Conservation (phyloP, 768 basidiomycete genomes). For the Phanerochaete carnosa region DNA sequence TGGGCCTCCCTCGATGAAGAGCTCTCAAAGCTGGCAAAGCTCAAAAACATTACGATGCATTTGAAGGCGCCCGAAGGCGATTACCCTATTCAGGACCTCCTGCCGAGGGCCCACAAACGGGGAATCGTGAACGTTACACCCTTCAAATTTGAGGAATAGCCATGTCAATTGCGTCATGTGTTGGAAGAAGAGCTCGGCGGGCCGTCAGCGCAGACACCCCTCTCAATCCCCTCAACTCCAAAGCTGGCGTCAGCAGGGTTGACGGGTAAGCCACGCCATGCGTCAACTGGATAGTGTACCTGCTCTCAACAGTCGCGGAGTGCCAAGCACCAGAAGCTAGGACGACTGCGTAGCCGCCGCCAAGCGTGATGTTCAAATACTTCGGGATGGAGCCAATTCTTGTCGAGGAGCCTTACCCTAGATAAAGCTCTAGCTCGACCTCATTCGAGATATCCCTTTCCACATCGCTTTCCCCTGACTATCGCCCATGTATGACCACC, state of each 20-base stretch:
- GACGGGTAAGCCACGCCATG: neutral
- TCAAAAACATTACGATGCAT: neutral
- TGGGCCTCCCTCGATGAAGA: neutral
- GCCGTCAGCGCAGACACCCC: neutral
- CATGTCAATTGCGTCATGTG: neutral
- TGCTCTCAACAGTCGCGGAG: neutral
- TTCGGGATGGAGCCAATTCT: neutral
- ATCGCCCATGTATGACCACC: neutral
- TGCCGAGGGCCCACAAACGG: neutral
- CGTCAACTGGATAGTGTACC: neutral
- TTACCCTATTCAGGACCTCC: neutral
- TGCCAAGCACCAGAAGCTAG: neutral
- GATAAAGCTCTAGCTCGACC: too few relatives aligned
- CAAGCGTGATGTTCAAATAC: neutral
- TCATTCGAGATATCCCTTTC: neutral
- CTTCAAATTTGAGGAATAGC: neutral
- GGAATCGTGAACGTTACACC: neutral
- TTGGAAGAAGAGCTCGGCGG: neutral
- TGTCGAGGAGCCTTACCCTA: too few relatives aligned
- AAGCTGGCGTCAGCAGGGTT: neutral
- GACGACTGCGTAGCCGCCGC: neutral
- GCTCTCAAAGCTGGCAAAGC: neutral
- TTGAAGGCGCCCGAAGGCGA: neutral
- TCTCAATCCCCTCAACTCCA: neutral
- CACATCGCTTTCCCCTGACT: neutral